Evolutionary conservation across 1,284 basidiomycete species (phyloP), one percentile per base, ranked within the genome.

Genomic region (Vanrija pseudolonga): DNA sequence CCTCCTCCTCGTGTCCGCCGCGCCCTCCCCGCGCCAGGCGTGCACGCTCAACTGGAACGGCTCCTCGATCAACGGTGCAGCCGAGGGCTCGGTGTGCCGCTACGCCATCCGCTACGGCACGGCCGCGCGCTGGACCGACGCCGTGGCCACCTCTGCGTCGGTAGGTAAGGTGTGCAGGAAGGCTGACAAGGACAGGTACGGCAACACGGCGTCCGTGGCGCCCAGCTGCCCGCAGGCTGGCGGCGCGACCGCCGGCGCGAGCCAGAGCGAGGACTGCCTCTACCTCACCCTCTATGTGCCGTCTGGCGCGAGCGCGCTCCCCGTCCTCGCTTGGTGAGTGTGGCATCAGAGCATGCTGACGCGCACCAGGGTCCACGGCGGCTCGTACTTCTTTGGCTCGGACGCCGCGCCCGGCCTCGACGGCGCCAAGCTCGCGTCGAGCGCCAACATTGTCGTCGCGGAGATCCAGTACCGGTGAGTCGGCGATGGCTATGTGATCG

Each of bases 321-420:
- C 87, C 4, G 82, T 83, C 1, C 68, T 88, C 58, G 75, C 87
- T 57, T 89, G 87, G 87, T 73, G 38, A 54, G 66, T 59, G 11
- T 19, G 3, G 12, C 15, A 41, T 4, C 3, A 11, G 15, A 14
- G n/a, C n/a, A 1, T 11, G 7, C 26, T 38, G 37, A 49, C 7
- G 1, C n/a, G n/a, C n/a, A n/a, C 37, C 56, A 89, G 89, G 89
- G 80, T 92, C 49, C 90, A 91, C 64, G 92, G 92, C 15, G 91
- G 92, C 28, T 90, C 89, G 0, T 90, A 89, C 71, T 73, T 83
- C 41, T 64, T 78, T 5, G 91, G 92, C 8, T 51, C 85, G 15
- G 85, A 87, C 0, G 84, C 83, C 4, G 83, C 78, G 15, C 80
- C 87, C 14, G 89, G 87, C 12, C 77, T 95, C 4, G 88, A 93